These are phyloP conservation scores for Trichoderma gamsii DNA, from an alignment of 495 filamentous ascomycete species.

Conservation along the genomic window DNA sequence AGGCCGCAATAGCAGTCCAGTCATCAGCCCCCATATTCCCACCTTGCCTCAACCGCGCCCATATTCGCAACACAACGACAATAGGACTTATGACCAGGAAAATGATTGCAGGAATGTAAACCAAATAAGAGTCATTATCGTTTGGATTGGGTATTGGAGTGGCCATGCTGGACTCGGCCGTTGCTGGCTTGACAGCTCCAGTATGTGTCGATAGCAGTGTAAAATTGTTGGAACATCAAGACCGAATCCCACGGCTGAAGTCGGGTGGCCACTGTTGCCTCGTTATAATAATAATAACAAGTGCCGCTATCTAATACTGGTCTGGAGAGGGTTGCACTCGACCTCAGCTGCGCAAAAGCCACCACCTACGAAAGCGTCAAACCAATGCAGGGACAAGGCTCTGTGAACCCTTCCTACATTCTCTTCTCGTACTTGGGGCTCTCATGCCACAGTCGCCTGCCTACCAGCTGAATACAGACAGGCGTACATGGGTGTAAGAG, in stretches of 20 bases:
- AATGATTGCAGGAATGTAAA: background rate
- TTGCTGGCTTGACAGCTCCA: background rate
- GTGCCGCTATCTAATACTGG: background rate
- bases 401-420: background rate
- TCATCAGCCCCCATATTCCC: slow-evolving; percentile 6
- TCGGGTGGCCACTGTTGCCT: background rate
- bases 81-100: background rate
- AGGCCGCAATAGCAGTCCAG: background rate
- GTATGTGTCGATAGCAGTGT: background rate
- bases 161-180: background rate
- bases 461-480: background rate
- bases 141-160: background rate
- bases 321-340: background rate
- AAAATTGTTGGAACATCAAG: background rate
- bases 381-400: background rate
- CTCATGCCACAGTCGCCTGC: background rate
- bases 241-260: background rate
- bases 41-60: background rate
- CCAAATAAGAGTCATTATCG: background rate
- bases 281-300: background rate
- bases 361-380: background rate
- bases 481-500: background rate
- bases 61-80: background rate
- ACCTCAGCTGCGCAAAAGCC: background rate
- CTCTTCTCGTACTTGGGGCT: background rate